phyloP scores from a whole-genome alignment of 2,329 filamentous ascomycete genomes.

The Xylaria digitata region DNA sequence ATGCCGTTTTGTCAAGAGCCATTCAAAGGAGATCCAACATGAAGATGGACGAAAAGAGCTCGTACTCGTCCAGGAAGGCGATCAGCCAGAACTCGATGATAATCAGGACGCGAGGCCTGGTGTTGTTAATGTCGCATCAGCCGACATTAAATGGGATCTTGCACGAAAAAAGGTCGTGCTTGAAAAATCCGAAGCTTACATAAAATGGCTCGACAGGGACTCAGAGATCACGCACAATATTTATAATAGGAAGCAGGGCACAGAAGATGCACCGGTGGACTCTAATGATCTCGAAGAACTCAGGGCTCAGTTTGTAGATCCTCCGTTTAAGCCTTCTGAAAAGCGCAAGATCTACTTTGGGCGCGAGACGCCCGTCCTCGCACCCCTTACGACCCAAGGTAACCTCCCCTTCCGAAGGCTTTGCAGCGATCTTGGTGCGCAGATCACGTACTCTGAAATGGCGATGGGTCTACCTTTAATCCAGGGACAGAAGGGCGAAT shows the following conservation, averaged over 20 bases:
- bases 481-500: constrained; percentile 90
- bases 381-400: constrained; percentile 94
- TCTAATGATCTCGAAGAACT: constrained; percentile 67
- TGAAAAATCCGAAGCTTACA: constrained; percentile 79
- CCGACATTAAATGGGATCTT: constrained; percentile 78
- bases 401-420: constrained; percentile 94
- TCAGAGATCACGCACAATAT: constrained; percentile 61
- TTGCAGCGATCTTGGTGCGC: constrained; percentile 87
- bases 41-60: constrained; percentile 87
- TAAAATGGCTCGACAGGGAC: constrained; percentile 80
- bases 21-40: constrained; percentile 82
- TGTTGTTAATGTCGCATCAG: constrained; percentile 79
- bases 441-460: constrained; percentile 98
- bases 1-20: constrained; percentile 88
- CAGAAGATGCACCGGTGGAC: constrained; percentile 54
- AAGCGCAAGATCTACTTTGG: constrained; percentile 96
- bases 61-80: constrained; percentile 70
- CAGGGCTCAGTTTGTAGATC: constrained; percentile 83
- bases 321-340: constrained; percentile 89
- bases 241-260: constrained; percentile 58
- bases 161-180: constrained; percentile 77
- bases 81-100: constrained; percentile 58
- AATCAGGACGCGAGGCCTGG: constrained; percentile 64
- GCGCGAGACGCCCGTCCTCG: constrained; percentile 90
- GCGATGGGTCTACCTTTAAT: constrained; percentile 90